Conservation (phyloP, 2,329 filamentous ascomycete species). For the Penicillium paneum region DNA sequence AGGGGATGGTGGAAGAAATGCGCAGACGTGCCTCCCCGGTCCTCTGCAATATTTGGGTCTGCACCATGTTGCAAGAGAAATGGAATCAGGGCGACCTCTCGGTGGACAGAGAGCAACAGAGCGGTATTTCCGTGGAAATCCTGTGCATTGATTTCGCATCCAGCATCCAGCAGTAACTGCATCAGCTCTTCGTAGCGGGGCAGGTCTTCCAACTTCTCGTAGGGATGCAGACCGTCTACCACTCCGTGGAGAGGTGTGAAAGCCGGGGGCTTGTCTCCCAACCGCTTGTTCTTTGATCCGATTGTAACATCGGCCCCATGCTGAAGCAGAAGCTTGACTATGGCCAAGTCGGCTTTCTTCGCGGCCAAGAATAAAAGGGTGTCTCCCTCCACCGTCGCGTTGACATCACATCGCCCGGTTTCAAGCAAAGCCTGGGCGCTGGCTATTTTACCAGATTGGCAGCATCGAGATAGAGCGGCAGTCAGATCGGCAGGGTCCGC, state of each 20-base stretch:
- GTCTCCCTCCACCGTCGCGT: slow-evolving; percentile 3
- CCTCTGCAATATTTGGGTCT: slow-evolving; percentile 4
- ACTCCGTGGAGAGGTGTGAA: slow-evolving; percentile 2
- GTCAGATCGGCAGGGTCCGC: slow-evolving; percentile 4
- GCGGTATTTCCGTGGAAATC: slow-evolving; percentile 1
- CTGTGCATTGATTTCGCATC: slow-evolving; percentile 12
- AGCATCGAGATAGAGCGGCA: slow-evolving; percentile 8
- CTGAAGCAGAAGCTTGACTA: slow-evolving; percentile 9
- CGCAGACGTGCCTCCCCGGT: slow-evolving; percentile 9
- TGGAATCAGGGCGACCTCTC: background rate
- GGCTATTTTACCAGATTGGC: background rate
- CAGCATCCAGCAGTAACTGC: slow-evolving; percentile 10
- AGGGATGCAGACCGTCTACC: background rate
- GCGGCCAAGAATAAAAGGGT: slow-evolving; percentile 11
- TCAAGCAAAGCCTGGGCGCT: slow-evolving; percentile 2
- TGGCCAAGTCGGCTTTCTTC: background rate
- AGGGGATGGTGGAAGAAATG: slow-evolving; percentile 7
- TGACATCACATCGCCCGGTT: slow-evolving; percentile 6
- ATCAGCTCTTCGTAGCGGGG: background rate
- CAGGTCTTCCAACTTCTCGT: background rate
- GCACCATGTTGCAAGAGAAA: slow-evolving; percentile 7
- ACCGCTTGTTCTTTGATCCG: background rate
- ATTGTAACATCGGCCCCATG: slow-evolving; percentile 4
- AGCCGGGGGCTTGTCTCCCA: background rate
- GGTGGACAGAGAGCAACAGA: background rate